A percentile compares a stretch with the other conserved stretches of the same genome.
phyloP scores from a whole-genome alignment of 108 stramenopile species.

The Nitzschia sp. region DNA sequence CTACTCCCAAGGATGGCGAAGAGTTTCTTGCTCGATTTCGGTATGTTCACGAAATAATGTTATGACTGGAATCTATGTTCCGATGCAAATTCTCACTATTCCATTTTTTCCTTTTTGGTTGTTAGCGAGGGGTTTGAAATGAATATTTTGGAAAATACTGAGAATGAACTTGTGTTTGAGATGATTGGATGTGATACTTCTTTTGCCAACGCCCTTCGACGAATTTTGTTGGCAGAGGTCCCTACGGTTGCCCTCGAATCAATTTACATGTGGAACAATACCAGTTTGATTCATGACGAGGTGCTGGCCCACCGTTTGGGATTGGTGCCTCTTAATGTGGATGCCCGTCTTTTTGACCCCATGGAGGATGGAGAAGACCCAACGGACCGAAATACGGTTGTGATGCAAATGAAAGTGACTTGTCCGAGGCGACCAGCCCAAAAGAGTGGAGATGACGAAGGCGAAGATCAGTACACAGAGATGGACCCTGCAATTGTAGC shows the following conservation, averaged over 20 bases:
- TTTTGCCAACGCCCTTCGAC: conserved; percentile 93
- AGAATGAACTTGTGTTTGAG: conserved; percentile 82
- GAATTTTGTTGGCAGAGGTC: conserved; percentile 93
- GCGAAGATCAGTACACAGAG: conserved; percentile 25
- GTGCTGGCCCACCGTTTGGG: conserved; percentile 94
- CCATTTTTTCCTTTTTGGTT: background rate
- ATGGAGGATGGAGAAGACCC: conserved; percentile 64
- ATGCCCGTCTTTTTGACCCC: conserved; percentile 72
- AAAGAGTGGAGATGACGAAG: conserved; percentile 29
- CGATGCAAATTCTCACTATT: background rate
- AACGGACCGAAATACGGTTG: conserved; percentile 88
- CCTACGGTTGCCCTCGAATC: conserved; percentile 93
- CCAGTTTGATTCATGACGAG: conserved; percentile 91
- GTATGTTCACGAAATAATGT: conserved; percentile 22
- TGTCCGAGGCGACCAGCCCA: conserved; percentile 41
- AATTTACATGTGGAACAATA: conserved; percentile 93
- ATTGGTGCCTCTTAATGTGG: conserved; percentile 84
- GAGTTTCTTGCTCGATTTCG: conserved; percentile 54
- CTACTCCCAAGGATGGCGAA: conserved; percentile 53
- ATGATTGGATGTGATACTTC: conserved; percentile 88
- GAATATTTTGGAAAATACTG: conserved; percentile 57
- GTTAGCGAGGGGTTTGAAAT: conserved; percentile 45
- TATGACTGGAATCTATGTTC: conserved; percentile 4
- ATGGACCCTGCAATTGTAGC: conserved; percentile 25
- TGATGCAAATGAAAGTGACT: conserved; percentile 82